These are phyloP conservation scores for Inga leiocalycina DNA, from an alignment of 306 rosid genomes.

Conservation along the genomic window DNA sequence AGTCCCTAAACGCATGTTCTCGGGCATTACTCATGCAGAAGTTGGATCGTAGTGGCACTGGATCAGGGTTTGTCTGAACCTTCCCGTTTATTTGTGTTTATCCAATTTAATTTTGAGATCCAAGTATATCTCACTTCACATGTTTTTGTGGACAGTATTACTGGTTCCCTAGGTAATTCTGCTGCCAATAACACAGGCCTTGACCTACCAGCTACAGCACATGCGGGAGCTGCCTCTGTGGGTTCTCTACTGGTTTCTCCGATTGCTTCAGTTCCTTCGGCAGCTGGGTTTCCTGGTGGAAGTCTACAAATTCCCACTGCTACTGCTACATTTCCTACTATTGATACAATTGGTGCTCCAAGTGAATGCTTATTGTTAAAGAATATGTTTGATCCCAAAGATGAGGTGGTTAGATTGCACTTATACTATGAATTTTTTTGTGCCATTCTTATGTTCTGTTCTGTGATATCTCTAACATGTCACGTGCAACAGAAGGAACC, in stretches of 20 bases:
- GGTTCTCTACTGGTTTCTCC: constrained; percentile 54
- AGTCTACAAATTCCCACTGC: constrained; percentile 65
- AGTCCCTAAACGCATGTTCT: constrained; percentile 84
- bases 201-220: constrained; percentile 46
- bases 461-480: constrained; percentile 22
- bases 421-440: neutral
- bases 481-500: constrained; percentile 71
- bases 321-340: constrained; percentile 35
- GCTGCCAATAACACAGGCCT: constrained; percentile 52
- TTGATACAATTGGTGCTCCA: constrained; percentile 80
- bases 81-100: constrained; percentile 5
- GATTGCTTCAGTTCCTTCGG: constrained; percentile 51
- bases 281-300: constrained; percentile 57
- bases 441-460: neutral
- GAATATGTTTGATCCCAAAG: constrained; percentile 91
- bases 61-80: constrained; percentile 59
- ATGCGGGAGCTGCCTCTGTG: constrained; percentile 42
- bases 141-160: constrained; percentile 54
- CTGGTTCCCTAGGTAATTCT: constrained; percentile 60
- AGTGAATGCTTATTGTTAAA: constrained; percentile 84
- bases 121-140: constrained; percentile 32
- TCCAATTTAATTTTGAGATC: constrained; percentile 22
- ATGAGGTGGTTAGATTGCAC: constrained; percentile 62
- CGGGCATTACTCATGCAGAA: constrained; percentile 95
- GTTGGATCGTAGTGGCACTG: constrained; percentile 87